Evolutionary conservation across 805 yeast species (phyloP).

Genomic region (Saccharomycopsis synnaedendra): DNA sequence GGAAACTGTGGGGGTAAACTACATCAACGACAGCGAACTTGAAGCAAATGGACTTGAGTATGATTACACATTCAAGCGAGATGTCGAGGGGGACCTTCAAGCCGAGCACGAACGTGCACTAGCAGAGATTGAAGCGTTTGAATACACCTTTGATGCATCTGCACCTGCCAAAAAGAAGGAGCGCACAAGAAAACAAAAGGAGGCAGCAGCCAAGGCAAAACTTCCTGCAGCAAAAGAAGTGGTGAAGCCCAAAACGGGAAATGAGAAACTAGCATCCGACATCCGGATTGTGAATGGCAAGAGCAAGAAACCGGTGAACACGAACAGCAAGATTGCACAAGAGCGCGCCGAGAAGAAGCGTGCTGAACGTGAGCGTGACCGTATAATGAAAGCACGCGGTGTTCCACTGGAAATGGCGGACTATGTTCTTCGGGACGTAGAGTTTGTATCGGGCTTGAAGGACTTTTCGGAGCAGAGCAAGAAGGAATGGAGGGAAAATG

Average conservation of each 20-base stretch:
- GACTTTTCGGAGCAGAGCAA: constrained; percentile 1
- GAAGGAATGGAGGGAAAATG: constrained; percentile 8
- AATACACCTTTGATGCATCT: not conserved
- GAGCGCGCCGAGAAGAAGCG: not conserved
- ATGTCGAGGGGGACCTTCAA: no score
- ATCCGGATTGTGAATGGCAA: constrained; percentile 3
- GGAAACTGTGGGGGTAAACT: constrained; percentile 3
- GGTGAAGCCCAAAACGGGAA: not conserved
- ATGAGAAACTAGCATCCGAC: constrained; percentile 1
- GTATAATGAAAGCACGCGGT: not conserved
- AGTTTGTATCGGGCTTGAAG: constrained; percentile 2
- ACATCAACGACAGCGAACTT: constrained; percentile 4
- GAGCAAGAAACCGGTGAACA: not conserved
- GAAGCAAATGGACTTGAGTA: not conserved
- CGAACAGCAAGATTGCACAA: constrained; percentile 3
- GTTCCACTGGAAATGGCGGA: constrained; percentile 2
- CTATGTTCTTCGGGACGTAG: not conserved
- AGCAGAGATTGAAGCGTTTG: no score
- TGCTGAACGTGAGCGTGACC: not conserved
- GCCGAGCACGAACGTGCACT: no score
- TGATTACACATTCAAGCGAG: no score
- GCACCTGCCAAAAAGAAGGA: not conserved
- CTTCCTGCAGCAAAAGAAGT: not conserved
- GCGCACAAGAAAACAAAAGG: not conserved
- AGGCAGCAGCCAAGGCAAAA: not conserved